phyloP scores from a whole-genome alignment of 2,329 filamentous ascomycete species.

The Botrytis fabae region DNA sequence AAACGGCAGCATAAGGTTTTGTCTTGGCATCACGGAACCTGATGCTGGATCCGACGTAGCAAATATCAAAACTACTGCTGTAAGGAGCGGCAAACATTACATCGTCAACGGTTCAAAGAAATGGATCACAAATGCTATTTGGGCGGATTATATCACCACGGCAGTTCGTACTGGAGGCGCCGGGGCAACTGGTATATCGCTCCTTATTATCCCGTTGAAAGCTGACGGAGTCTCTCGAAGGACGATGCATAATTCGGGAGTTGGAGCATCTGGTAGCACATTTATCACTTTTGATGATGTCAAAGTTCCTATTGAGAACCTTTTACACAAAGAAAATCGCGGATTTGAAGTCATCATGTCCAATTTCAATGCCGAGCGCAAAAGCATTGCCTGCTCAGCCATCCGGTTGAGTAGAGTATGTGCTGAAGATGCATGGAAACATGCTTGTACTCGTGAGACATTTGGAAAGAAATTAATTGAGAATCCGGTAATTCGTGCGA shows the following conservation, averaged over 20 bases:
- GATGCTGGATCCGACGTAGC: conserved; percentile 64
- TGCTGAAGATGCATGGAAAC: conserved; percentile 52
- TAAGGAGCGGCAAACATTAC: conserved; percentile 52
- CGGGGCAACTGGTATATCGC: conserved; percentile 55
- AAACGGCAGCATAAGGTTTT: conserved; percentile 59
- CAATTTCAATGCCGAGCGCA: conserved; percentile 61
- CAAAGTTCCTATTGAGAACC: conserved; percentile 52
- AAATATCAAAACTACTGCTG: conserved; percentile 60
- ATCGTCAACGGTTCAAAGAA: conserved; percentile 68
- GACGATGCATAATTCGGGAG: conserved; percentile 63
- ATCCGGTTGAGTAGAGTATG: conserved; percentile 60
- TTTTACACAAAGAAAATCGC: conserved; percentile 54
- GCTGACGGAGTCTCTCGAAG: conserved; percentile 52
- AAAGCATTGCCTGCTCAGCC: conserved; percentile 56
- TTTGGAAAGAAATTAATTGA: conserved; percentile 59
- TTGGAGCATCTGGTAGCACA: conserved; percentile 60
- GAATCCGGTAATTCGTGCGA: conserved; percentile 59
- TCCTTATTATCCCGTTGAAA: conserved; percentile 57
- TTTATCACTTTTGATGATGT: conserved; percentile 59
- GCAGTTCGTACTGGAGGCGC: conserved; percentile 59
- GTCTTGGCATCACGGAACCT: conserved; percentile 65
- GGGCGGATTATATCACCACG: conserved; percentile 61
- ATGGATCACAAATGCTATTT: conserved; percentile 65
- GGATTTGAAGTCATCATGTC: conserved; percentile 61
- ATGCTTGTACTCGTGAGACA: conserved; percentile 54